Evolutionary conservation across 2,329 filamentous ascomycete species (phyloP).

Genomic region (Lasiodiplodia gonubiensis): DNA sequence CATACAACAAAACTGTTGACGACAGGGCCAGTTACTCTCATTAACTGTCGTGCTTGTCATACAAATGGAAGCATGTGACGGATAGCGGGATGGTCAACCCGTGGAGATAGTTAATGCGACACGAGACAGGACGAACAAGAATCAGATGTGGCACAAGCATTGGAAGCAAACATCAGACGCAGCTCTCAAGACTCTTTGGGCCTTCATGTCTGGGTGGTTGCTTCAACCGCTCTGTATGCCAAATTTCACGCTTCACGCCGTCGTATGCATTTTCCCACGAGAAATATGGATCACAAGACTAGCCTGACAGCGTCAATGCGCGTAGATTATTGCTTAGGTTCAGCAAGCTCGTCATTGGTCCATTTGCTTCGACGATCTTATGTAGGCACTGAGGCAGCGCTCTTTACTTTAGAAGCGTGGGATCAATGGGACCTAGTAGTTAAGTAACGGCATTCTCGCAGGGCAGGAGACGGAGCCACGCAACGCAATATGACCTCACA

Average conservation of each 20-base stretch:
- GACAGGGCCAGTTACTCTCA: background rate
- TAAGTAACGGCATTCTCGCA: background rate
- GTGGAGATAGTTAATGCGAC: background rate
- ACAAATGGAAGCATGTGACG: background rate
- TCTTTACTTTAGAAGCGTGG: background rate
- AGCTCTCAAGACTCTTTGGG: no score
- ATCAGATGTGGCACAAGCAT: background rate
- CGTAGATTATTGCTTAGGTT: background rate
- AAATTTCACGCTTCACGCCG: background rate
- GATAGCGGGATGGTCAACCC: background rate
- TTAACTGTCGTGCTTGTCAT: background rate
- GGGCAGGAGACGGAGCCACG: background rate
- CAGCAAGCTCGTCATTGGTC: slow-evolving; percentile 1
- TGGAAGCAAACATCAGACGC: no score
- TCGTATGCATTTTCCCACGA: background rate
- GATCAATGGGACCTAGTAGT: background rate
- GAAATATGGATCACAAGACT: background rate
- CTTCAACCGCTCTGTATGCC: background rate
- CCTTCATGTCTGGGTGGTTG: no score
- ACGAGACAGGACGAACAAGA: background rate
- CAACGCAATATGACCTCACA: slow-evolving; percentile 13
- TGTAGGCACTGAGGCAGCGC: background rate
- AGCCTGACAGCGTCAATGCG: background rate
- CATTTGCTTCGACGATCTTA: background rate
- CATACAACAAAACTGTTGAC: background rate